These are phyloP conservation scores for Tripterygium wilfordii DNA, from an alignment of 177 flowering plant genomes.

Conservation along the genomic window DNA sequence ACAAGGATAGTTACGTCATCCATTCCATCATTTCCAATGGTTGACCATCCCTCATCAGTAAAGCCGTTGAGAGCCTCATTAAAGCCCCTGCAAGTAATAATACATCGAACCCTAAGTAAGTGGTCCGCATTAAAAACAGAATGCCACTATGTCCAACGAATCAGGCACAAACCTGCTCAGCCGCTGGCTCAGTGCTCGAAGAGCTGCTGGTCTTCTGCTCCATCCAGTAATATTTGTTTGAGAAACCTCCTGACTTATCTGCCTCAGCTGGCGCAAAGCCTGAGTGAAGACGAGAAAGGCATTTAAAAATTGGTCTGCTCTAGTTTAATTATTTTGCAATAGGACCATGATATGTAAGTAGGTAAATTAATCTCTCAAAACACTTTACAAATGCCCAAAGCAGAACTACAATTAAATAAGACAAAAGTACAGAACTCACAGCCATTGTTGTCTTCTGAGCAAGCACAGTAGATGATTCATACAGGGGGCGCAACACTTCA, in stretches of 20 bases:
- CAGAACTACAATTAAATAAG: too few relatives aligned
- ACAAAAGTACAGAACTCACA: conserved; percentile 39
- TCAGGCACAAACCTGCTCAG: conserved; percentile 90
- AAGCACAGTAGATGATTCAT: conserved; percentile 85
- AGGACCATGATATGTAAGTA: too few relatives aligned
- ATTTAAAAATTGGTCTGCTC: too few relatives aligned
- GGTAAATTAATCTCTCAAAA: too few relatives aligned
- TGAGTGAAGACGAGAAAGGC: conserved; percentile 14
- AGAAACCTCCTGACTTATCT: conserved; percentile 79
- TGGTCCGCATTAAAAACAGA: too few relatives aligned
- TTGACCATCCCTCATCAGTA: conserved; percentile 93
- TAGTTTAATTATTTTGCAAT: too few relatives aligned
- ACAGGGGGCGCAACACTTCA: conserved; percentile 92
- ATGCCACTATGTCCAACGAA: too few relatives aligned
- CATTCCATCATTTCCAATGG: conserved; percentile 79
- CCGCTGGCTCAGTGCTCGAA: conserved; percentile 86
- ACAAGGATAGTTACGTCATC: conserved; percentile 93
- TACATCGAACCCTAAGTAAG: too few relatives aligned
- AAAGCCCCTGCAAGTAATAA: conserved; percentile 75
- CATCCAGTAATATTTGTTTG: conserved; percentile 58
- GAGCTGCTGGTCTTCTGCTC: conserved; percentile 86
- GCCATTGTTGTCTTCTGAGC: conserved; percentile 95
- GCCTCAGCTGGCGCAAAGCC: conserved; percentile 93
- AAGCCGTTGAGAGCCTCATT: conserved; percentile 95
- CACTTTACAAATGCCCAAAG: too few relatives aligned